Evolutionary conservation across 2,329 filamentous ascomycete species (phyloP).

Genomic region (Magnaporthales sp.): DNA sequence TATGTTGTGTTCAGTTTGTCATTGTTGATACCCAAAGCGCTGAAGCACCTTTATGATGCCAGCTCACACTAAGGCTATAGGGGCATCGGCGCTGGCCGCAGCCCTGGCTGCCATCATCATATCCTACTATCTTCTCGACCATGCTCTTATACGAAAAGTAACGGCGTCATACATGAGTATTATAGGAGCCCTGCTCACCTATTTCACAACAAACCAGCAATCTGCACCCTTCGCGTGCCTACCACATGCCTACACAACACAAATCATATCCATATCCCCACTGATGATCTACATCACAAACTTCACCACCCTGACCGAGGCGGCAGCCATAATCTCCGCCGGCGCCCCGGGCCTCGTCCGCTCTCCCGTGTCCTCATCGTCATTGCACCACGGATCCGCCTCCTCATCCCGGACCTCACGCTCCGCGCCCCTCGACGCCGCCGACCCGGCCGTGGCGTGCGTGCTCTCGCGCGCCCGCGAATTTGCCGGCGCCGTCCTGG

Average conservation of each 20-base stretch:
- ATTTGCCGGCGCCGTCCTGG: too few relatives aligned
- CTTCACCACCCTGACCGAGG: constrained; percentile 24
- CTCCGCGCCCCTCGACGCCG: constrained; percentile 22
- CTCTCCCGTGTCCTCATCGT: constrained; percentile 19
- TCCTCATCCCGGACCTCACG: constrained; percentile 25
- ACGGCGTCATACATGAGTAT: neutral
- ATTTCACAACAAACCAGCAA: neutral
- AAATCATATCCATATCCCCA: constrained; percentile 28
- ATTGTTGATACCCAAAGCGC: neutral
- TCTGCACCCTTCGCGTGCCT: constrained; percentile 10
- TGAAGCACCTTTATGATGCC: neutral
- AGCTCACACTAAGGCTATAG: neutral
- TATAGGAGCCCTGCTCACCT: neutral
- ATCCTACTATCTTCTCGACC: neutral
- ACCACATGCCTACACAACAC: constrained; percentile 22
- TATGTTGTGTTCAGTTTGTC: too few relatives aligned
- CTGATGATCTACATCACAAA: constrained; percentile 28
- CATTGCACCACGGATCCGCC: constrained; percentile 17
- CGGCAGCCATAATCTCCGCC: constrained; percentile 19
- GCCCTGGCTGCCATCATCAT: neutral
- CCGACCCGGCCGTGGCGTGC: constrained; percentile 21
- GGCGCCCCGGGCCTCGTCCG: constrained; percentile 22
- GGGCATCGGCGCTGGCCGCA: neutral
- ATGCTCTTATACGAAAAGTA: neutral
- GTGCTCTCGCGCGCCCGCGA: constrained; percentile 23